These are phyloP conservation scores for Puccinia horiana DNA, from an alignment of 1,284 basidiomycete species.

Conservation along the genomic window DNA sequence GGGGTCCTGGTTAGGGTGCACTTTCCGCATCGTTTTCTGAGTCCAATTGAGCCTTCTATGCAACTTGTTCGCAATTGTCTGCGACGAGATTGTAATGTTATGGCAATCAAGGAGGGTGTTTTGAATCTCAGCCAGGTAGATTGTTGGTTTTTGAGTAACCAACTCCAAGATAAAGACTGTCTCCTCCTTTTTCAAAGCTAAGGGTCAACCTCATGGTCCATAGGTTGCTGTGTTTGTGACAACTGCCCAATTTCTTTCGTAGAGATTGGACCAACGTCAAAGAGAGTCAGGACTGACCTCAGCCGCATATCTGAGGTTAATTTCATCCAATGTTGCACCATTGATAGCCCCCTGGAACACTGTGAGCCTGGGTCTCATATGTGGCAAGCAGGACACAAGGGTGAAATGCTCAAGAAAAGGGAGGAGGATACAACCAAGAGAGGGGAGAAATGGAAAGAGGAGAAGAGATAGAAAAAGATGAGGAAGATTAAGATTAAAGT, in stretches of 20 bases:
- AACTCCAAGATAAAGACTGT: background rate
- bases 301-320: background rate
- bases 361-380: too few species aligned
- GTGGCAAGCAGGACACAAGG: too few species aligned
- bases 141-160: background rate
- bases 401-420: too few species aligned
- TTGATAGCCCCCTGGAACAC: background rate
- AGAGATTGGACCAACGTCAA: background rate
- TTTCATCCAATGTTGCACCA: background rate
- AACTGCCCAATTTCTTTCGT: background rate
- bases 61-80: background rate
- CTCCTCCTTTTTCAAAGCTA: background rate
- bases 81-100: background rate
- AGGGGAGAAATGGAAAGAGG: too few species aligned
- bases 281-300: background rate
- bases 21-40: background rate
- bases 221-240: background rate
- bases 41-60: background rate
- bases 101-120: background rate
- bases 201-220: background rate
- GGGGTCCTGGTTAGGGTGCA: background rate
- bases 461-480: too few species aligned
- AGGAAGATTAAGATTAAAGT: too few species aligned
- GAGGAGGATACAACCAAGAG: too few species aligned
- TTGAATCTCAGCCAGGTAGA: slow-evolving; percentile 18